phyloP scores from a whole-genome alignment of 495 filamentous ascomycete species.

The Lepraria neglecta region DNA sequence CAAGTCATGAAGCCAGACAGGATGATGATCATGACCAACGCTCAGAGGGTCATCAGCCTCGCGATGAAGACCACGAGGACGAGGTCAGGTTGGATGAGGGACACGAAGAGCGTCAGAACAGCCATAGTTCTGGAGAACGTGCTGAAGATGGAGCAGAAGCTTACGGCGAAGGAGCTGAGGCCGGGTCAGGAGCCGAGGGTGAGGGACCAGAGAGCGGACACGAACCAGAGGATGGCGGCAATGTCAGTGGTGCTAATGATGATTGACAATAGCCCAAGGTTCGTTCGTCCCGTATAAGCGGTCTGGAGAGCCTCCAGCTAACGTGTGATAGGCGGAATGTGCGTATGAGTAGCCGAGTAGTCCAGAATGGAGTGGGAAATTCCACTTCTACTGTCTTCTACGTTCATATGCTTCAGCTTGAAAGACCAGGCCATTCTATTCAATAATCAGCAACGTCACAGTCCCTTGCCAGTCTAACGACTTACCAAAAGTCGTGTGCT shows the following conservation, averaged over 20 bases:
- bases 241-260: neutral
- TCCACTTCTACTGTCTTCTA: no score
- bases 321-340: no score
- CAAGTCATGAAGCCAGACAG: neutral
- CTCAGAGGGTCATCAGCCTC: neutral
- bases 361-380: no score
- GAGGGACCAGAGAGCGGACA: neutral
- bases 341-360: no score
- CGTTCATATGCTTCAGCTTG: neutral
- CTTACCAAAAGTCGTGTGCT: constrained; percentile 60
- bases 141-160: neutral
- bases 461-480: constrained; percentile 14
- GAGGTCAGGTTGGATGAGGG: neutral
- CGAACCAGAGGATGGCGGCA: neutral
- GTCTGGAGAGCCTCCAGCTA: no score
- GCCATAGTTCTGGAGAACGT: neutral
- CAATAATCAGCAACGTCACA: neutral
- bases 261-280: neutral
- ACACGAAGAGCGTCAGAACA: neutral
- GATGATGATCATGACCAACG: neutral
- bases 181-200: neutral
- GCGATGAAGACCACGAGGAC: neutral
- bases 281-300: neutral
- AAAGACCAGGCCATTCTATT: constrained; percentile 12
- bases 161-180: neutral